phyloP scores from a whole-genome alignment of 805 yeast genomes.

The Maudiozyma barnettii region DNA sequence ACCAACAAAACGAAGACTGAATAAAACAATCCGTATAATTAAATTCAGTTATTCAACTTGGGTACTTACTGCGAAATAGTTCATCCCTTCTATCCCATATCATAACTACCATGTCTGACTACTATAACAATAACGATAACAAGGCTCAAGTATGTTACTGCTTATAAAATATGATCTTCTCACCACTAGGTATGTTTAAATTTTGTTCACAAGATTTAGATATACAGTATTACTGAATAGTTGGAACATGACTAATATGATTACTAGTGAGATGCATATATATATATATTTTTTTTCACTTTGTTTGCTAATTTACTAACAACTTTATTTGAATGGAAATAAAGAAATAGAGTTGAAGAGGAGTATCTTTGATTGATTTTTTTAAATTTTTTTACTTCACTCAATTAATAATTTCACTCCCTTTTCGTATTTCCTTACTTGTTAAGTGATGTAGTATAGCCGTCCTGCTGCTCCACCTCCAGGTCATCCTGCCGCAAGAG shows the following conservation, averaged over 20 bases:
- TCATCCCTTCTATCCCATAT: not conserved
- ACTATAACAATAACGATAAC: not conserved
- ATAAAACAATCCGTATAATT: no score
- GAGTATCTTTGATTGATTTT: no score
- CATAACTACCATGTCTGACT: not conserved
- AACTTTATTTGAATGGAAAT: not conserved
- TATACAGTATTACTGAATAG: no score
- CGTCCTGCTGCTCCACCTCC: constrained; percentile 20
- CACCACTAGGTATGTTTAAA: not conserved
- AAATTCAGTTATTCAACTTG: no score
- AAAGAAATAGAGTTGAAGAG: no score
- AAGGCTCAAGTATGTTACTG: not conserved
- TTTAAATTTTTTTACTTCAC: no score
- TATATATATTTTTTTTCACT: not conserved
- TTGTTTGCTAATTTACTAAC: not conserved
- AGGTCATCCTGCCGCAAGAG: constrained; percentile 4
- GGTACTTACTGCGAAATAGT: no score
- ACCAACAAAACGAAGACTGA: no score
- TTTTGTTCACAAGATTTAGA: no score
- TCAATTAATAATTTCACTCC: no score
- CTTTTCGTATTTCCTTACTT: not conserved
- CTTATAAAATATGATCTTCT: not conserved
- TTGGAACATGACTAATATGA: no score
- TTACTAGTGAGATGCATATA: no score
- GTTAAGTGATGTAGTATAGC: constrained; percentile 8